Evolutionary conservation across 1,284 basidiomycete species (phyloP), one percentile per base, ranked within the genome.

Genomic region (Tausonia pullulans): DNA sequence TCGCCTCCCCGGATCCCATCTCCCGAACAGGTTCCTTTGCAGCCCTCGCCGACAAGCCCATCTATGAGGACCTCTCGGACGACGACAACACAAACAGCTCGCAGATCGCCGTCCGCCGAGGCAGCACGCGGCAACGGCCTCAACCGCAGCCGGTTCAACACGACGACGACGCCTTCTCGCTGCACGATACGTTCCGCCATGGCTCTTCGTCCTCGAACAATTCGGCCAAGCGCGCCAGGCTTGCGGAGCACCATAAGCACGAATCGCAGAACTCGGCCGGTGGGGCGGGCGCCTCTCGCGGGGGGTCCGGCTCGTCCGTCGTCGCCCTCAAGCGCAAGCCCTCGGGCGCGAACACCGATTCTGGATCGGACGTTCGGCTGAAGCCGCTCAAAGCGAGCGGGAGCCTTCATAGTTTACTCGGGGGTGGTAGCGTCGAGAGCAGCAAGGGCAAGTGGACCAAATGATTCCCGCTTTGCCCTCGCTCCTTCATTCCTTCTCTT

Each of bases 31-130:
- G 39, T 10, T 11, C 40, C n/a, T 27, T 51, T 41, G 14, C 46
- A 43, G 9, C 46, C n/a, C 3, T 50, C 40, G 46, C 48, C 5
- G 76, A 79, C 61, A 65, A 69, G 9, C 64, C 66, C 10, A 53
- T 70, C 5, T 69, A 70, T n/a, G 65, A 62, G 9, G 69, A 62
- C n/a, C n/a, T n/a, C n/a, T n/a, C n/a, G 7, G 85, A 88, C 3
- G 88, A 90, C 71, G 86, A 88, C 58, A 88, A 89, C 70, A 78
- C 88, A 13, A 71, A 78, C 13, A 82, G 83, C 14, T 48, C 57
- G 8, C 46, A 61, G 55, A 40, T 44, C 44, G 55, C 61, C 10
- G 57, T 53, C 27, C 49, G 48, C 39, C 53, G 60, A n/a, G 49
- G 60, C 14, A 16, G 56, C 10, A 27, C 40, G 10, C 13, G n/a